These are phyloP conservation scores for Nadsonia fulvescens DNA, from an alignment of 805 yeast genomes.

Conservation along the genomic window DNA sequence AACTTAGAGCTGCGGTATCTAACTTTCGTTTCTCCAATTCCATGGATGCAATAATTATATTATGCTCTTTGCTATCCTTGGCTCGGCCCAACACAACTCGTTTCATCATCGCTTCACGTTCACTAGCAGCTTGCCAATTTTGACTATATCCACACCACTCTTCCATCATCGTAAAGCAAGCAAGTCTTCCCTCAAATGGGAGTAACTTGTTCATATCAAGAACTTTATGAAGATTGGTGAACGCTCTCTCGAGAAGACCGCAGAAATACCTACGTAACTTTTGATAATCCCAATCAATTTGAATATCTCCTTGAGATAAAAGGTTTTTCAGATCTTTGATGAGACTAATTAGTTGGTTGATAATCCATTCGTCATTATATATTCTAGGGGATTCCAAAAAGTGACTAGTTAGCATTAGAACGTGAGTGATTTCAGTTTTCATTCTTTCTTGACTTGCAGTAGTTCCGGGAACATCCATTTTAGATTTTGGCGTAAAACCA, in stretches of 20 bases:
- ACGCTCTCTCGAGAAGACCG: constrained; percentile 62
- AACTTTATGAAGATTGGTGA: constrained; percentile 18
- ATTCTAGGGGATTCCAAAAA: constrained; percentile 34
- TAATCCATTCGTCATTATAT: constrained; percentile 48
- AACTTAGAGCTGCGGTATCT: constrained; percentile 54
- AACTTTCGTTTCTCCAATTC: constrained; percentile 62
- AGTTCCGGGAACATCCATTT: too few species aligned
- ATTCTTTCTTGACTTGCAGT: constrained; percentile 2
- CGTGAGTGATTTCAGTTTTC: constrained; percentile 46
- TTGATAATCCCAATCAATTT: constrained; percentile 53
- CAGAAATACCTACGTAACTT: constrained; percentile 68
- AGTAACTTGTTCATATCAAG: constrained; percentile 35
- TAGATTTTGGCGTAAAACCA: too few species aligned
- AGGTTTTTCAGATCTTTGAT: constrained; percentile 45
- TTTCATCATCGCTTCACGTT: constrained; percentile 46
- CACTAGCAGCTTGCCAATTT: constrained; percentile 37
- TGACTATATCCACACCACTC: constrained; percentile 94
- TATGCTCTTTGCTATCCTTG: constrained; percentile 19
- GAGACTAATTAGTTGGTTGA: constrained; percentile 42
- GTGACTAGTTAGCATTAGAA: constrained; percentile 51
- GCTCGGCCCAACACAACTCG: constrained; percentile 20
- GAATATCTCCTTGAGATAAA: constrained; percentile 37
- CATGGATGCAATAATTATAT: constrained; percentile 42
- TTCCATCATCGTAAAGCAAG: constrained; percentile 63
- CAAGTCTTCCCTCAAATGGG: constrained; percentile 74